Evolutionary conservation across 108 stramenopile species (phyloP), one percentile per base, ranked within the genome.

Genomic region (Bacterosira constricta): DNA sequence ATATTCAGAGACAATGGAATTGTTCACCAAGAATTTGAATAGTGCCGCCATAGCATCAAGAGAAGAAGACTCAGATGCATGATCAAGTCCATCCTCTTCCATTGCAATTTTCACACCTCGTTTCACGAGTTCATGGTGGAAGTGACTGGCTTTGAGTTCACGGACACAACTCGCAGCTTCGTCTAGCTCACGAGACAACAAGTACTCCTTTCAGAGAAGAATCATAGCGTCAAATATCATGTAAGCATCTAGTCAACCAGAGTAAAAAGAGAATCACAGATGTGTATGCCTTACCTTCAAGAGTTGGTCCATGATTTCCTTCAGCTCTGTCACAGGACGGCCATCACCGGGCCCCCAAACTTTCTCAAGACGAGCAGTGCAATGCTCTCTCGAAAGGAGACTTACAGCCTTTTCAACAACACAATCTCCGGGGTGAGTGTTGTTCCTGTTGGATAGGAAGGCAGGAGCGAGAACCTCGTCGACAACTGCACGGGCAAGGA

Each of bases 341-440:
- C 96, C 96, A 66, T 97, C 97, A 5, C 96, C 96, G 6, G 97
- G 96, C 5, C 98, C 98, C 98, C 97, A 98, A 18, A 97, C 92
- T 50, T 81, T 82, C 75, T 97, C 97, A 21, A 99, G 74, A 23
- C 96, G 75, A 15, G 93, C 95, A 30, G 87, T 90, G 45, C 90
- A 93, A 63, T 98, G 97, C 59, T 98, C 96, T 23, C 96, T 73
- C 23, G 79, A 82, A 37, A 97, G 83, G 10, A 98, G 67, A 41
- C 75, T 52, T 63, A 92, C 91, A 12, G 97, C 95, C 79, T 93
- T 89, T 55, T 93, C 94, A 23, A 97, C 84, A 9, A 97, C 92
- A 4, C 69, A 51, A 51, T 93, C 96, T 13, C 90, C 91, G 5
- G 89, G 88, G 55, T 88, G 86, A 25, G 68, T 54, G 68, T 95